Evolutionary conservation across 1,284 basidiomycete species (phyloP), one percentile per base, ranked within the genome.

Genomic region (Ganoderma sp.): DNA sequence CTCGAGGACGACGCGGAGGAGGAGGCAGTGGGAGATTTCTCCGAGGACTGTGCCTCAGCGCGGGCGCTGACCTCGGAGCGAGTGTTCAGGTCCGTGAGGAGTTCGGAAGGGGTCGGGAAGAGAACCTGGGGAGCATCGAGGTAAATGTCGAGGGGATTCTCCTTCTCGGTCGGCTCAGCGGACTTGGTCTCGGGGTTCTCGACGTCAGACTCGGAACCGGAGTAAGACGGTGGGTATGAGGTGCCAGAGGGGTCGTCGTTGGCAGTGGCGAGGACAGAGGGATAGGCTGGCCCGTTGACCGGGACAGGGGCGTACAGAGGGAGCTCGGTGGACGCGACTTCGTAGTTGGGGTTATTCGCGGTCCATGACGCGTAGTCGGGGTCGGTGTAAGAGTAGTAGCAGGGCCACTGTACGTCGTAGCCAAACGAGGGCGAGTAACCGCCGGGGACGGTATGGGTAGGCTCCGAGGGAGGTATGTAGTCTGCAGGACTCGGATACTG

Each of bases 41-140:
- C 65, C 58, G 63, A 22, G 9, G 67, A 43, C 7, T 63, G 65
- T 57, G 56, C 58, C 48, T 63, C 58, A 42, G 19, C 69, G 60
- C 34, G 67, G 43, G 22, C 65, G 69, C 41, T 61, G 69, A 41
- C 74, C 74, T 63, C 58, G 37, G 39, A 42, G 10, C 73, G 73
- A n/a, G 72, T 50, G 17, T 73, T 71, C 22, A 86, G 77, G 52
- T 88, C 82, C 34, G 78, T 79, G 58, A 91, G 83, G n/a, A 91
- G 79, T 72, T 91, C 88, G 34, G 84, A 86, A 0, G 90, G 90
- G 0, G 90, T 91, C 1, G 85, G 88, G 72, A 91, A 89, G 6
- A 84, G 85, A 2, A 78, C 75, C 59, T 81, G 82, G 0, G 82
- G 76, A 1, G 74, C 74, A 48, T 75, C 73, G 22, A 73, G 71